Base-by-base conservation (phyloP, 176 grass and related monocot genomes). In the Hsuehochloa calcarea region DNA sequence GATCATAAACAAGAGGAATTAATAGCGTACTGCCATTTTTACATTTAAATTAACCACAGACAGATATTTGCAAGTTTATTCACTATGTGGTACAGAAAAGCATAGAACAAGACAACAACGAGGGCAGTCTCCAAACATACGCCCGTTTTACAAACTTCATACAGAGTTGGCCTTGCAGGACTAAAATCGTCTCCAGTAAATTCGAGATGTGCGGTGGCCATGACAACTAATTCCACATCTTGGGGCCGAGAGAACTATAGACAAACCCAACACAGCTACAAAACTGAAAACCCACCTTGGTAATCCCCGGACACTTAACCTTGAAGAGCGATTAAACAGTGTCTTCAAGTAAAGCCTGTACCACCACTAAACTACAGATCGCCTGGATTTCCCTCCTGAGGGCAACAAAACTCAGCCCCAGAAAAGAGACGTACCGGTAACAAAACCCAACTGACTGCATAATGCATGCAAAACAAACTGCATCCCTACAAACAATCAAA, bases 291-390 rank as follows among this genome's bases (percentile, higher is more conserved):
- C 63, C 54, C 64, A 35, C 17, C 50, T 56, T 55, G 77, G 39
- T 47, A 10, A 11, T 23, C 16, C 17, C 6, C 59, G 6, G 23
- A 35, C 15, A 68, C 45, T 41, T 51, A 11, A 73, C 67, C 81
- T 59, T 84, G 87, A 84, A 80, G 87, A 89, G 44, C 81, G 44
- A 72, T 80, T 35, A 80, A 84, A 85, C 67, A 66, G 68, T 74
- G 60, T 61, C 82, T 80, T 74, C 87, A 84, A 80, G 67, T 80
- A 47, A 39, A 78, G 65, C 66, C 16, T 80, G 10, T 25, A 80
- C 63, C 46, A 19, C 62, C 62, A 66, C 17, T 76, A 58, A 43
- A 13, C 31, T 78, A 83, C 14, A 51, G 11, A 27, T 26, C 17
- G 4, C 17, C 23, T n/a, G 14, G 44, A 8, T 62, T 72, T 77